A percentile compares a stretch with the other conserved stretches of the same genome.
phyloP scores from a whole-genome alignment of 2,329 filamentous ascomycete genomes.

The Fusarium continuum region DNA sequence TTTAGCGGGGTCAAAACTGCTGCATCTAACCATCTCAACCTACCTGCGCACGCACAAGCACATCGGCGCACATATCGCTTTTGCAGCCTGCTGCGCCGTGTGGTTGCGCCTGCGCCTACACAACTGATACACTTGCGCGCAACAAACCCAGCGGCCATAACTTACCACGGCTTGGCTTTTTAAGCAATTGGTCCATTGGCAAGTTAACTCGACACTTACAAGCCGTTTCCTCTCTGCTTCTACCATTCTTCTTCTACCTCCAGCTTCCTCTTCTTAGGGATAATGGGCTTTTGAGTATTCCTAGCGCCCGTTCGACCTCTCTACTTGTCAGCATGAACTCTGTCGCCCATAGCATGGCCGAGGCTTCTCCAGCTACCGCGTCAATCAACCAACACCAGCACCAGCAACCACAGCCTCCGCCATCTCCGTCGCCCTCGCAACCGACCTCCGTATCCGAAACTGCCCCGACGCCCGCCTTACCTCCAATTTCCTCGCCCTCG shows the following conservation, averaged over 20 bases:
- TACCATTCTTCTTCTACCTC: slow-evolving; percentile 8
- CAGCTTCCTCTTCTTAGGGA: slow-evolving; percentile 25
- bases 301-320: slow-evolving; percentile 19
- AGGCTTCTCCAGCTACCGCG: slow-evolving; percentile 38
- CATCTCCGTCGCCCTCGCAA: slow-evolving; percentile 41
- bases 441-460: slow-evolving; percentile 40
- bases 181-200: slow-evolving; percentile 11
- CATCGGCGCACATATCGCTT: slow-evolving; percentile 11
- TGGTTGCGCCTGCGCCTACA: slow-evolving; percentile 29
- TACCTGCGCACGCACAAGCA: slow-evolving; percentile 8
- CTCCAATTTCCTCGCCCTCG: slow-evolving; percentile 42
- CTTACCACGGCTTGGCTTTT: slow-evolving; percentile 6
- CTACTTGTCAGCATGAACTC: slow-evolving; percentile 50
- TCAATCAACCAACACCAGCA: slow-evolving; percentile 37
- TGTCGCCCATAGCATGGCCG: slow-evolving; percentile 49
- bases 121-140: slow-evolving; percentile 13
- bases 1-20: slow-evolving; percentile 24
- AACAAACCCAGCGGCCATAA: slow-evolving; percentile 6
- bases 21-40: slow-evolving; percentile 3
- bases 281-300: slow-evolving; percentile 41
- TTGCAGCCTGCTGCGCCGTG: slow-evolving; percentile 30
- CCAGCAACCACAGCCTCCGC: slow-evolving; percentile 39
- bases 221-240: slow-evolving; percentile 13
- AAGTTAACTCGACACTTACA: slow-evolving; percentile 18
- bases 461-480: slow-evolving; percentile 38